Evolutionary conservation across 106 monocot species (phyloP).

Genomic region (Dendrobium officinale): DNA sequence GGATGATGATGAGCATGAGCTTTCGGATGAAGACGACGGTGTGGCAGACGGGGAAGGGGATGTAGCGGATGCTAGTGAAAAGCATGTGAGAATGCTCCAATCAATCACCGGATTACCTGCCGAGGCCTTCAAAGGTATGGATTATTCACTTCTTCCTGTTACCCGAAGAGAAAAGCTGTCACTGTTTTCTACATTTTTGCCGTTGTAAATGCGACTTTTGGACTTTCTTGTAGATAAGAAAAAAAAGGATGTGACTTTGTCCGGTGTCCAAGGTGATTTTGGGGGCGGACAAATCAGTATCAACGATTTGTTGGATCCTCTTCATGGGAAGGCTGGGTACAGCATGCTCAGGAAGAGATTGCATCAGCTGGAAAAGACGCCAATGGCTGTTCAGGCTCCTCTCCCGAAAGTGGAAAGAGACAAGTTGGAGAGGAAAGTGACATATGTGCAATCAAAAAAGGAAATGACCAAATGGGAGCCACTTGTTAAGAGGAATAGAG

Average conservation of each 20-base stretch:
- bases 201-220: background rate
- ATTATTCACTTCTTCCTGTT: background rate
- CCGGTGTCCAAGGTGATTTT: slow-evolving; percentile 20
- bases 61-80: slow-evolving; percentile 21
- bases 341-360: slow-evolving; percentile 69
- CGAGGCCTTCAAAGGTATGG: slow-evolving; percentile 63
- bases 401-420: slow-evolving; percentile 72
- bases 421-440: slow-evolving; percentile 69
- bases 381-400: slow-evolving; percentile 57
- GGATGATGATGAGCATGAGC: slow-evolving; percentile 47
- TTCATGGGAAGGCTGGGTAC: slow-evolving; percentile 67
- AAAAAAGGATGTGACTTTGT: slow-evolving; percentile 28
- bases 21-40: slow-evolving; percentile 11
- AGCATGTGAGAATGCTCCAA: slow-evolving; percentile 69
- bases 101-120: slow-evolving; percentile 71
- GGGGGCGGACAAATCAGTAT: slow-evolving; percentile 34
- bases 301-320: slow-evolving; percentile 57
- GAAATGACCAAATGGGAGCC: slow-evolving; percentile 95
- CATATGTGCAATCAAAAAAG: slow-evolving; percentile 68
- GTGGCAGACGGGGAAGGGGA: slow-evolving; percentile 14
- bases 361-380: slow-evolving; percentile 41
- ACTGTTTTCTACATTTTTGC: background rate
- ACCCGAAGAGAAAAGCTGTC: background rate
- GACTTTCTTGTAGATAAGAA: slow-evolving; percentile 25
- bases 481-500: slow-evolving; percentile 84